phyloP scores from a whole-genome alignment of 148 eudicot genomes.

The Rhododendron mucronatum region DNA sequence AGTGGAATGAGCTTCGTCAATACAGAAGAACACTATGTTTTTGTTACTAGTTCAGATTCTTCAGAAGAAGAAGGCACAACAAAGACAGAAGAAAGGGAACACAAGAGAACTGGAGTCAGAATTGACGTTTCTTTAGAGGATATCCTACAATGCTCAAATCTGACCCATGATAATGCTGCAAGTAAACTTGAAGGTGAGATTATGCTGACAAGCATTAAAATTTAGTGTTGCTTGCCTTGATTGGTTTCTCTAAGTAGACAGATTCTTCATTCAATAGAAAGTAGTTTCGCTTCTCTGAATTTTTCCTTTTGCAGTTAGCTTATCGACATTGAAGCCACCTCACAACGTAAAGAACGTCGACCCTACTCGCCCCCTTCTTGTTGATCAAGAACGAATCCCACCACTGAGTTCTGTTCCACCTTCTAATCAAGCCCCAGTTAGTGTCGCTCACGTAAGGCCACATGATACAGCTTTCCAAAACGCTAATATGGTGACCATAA shows the following conservation, averaged over 20 bases:
- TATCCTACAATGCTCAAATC: background rate
- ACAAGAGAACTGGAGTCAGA: background rate
- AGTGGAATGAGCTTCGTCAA: background rate
- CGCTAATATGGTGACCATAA: background rate
- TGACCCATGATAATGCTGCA: background rate
- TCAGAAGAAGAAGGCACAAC: background rate
- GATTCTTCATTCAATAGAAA: background rate
- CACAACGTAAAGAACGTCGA: background rate
- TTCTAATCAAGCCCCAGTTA: background rate
- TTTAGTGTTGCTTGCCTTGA: background rate
- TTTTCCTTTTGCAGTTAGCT: background rate
- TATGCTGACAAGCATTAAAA: background rate
- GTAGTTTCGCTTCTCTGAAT: background rate
- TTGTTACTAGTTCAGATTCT: background rate
- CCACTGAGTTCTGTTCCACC: background rate
- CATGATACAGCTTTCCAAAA: background rate
- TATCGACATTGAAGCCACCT: background rate
- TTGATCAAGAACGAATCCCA: background rate
- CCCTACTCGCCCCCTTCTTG: background rate
- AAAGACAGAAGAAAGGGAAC: background rate
- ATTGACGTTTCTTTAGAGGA: background rate
- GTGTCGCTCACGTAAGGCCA: background rate
- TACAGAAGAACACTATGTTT: background rate
- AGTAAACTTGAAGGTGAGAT: background rate
- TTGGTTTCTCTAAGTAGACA: background rate